Conservation (phyloP, 257 asterid genomes). For the Lithospermum erythrorhizon region DNA sequence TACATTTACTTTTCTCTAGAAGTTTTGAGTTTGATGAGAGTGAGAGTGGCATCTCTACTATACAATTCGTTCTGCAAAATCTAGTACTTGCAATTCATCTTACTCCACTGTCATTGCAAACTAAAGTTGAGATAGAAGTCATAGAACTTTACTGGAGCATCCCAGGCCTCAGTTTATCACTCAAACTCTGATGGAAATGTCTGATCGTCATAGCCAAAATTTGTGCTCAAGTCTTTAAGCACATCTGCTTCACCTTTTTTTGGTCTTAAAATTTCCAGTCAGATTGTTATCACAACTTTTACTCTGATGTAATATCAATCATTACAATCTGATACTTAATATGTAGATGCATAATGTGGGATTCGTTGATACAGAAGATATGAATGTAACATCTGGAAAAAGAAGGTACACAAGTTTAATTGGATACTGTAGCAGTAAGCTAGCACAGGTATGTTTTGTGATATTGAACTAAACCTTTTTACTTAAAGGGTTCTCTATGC, state of each 20-base stretch:
- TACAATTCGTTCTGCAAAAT: neutral
- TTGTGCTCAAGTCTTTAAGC: neutral
- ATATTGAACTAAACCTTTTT: slow-evolving; percentile 11
- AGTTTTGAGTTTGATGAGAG: neutral
- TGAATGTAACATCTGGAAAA: slow-evolving; percentile 82
- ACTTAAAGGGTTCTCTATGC: neutral
- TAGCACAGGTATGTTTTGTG: slow-evolving; percentile 62
- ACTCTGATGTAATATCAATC: neutral
- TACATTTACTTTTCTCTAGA: neutral
- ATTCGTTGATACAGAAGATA: slow-evolving; percentile 94
- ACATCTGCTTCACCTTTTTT: neutral
- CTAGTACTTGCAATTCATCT: neutral
- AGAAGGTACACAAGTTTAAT: slow-evolving; percentile 66
- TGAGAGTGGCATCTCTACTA: neutral
- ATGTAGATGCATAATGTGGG: slow-evolving; percentile 83
- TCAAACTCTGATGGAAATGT: neutral
- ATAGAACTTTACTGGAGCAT: neutral
- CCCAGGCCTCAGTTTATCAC: neutral
- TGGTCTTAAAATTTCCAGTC: neutral
- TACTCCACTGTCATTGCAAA: neutral
- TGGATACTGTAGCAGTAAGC: slow-evolving; percentile 79
- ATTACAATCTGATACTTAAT: slow-evolving; percentile 3
- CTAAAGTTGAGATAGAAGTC: neutral
- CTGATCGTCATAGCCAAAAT: neutral
- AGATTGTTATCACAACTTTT: neutral